phyloP scores from a whole-genome alignment of 192 early-diverging fungal genomes.

The Backusella tarrabulga region DNA sequence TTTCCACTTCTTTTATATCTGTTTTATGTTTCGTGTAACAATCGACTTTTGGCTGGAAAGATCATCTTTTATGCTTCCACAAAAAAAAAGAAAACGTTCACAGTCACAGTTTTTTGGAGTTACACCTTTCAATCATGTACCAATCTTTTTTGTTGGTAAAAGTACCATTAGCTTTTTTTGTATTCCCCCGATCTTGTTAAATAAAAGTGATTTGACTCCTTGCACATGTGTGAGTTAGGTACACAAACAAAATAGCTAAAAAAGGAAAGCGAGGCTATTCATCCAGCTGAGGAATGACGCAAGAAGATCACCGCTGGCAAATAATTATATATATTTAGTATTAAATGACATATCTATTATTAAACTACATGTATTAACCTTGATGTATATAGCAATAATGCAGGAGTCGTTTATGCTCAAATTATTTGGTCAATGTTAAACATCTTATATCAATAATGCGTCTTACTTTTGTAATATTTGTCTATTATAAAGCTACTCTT shows the following conservation, averaged over 20 bases:
- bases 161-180: not conserved
- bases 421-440: not conserved
- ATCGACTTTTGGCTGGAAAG: not conserved
- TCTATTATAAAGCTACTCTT: not conserved
- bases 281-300: not conserved
- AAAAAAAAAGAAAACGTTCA: not conserved
- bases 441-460: not conserved
- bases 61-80: not conserved
- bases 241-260: not conserved
- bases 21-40: not conserved
- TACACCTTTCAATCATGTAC: not conserved
- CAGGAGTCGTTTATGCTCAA: not conserved
- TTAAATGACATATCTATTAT: not conserved
- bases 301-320: not conserved
- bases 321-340: not conserved
- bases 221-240: not conserved
- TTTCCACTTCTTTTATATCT: not conserved
- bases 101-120: slow-evolving; percentile 1
- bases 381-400: not conserved
- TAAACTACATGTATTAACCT: not conserved
- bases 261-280: not conserved
- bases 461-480: not conserved
- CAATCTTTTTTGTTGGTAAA: not conserved
- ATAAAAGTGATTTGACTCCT: not conserved
- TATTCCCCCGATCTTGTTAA: not conserved